phyloP scores from a whole-genome alignment of 148 eudicot species.

The Suaeda aralocaspica region DNA sequence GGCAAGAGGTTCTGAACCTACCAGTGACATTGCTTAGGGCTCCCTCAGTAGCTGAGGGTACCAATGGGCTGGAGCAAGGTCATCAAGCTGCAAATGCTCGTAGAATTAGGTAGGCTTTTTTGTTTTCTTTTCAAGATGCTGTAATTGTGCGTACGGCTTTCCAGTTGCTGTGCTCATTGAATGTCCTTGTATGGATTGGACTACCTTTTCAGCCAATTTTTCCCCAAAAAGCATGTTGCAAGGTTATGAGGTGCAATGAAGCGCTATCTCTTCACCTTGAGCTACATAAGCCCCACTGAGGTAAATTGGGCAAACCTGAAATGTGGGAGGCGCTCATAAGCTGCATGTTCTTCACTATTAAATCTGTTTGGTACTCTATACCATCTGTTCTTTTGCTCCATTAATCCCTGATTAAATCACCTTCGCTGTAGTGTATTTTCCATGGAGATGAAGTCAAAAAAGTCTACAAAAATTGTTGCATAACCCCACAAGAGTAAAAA shows the following conservation, averaged over 20 bases:
- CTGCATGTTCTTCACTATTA: neutral
- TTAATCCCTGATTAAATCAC: neutral
- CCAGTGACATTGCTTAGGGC: slow-evolving; percentile 86
- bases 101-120: slow-evolving; percentile 39
- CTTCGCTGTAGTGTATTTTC: neutral
- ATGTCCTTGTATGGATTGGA: neutral
- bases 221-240: neutral
- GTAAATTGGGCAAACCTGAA: neutral
- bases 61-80: slow-evolving; percentile 30
- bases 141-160: neutral
- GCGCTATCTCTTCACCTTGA: neutral
- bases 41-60: slow-evolving; percentile 38
- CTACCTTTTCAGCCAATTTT: neutral
- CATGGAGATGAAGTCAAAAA: too few relatives aligned
- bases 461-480: too few relatives aligned
- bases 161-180: neutral
- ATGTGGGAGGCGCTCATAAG: neutral
- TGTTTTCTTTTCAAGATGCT: neutral
- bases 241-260: neutral
- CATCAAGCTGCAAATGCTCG: slow-evolving; percentile 34
- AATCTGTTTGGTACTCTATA: neutral
- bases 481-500: too few relatives aligned
- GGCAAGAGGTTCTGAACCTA: slow-evolving; percentile 74
- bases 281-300: neutral
- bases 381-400: neutral